Percentiles rank a stretch among this genome's conserved stretches.
Evolutionary conservation across 164 flowering plant genomes (phyloP).

Genomic region (Saururus chinensis): DNA sequence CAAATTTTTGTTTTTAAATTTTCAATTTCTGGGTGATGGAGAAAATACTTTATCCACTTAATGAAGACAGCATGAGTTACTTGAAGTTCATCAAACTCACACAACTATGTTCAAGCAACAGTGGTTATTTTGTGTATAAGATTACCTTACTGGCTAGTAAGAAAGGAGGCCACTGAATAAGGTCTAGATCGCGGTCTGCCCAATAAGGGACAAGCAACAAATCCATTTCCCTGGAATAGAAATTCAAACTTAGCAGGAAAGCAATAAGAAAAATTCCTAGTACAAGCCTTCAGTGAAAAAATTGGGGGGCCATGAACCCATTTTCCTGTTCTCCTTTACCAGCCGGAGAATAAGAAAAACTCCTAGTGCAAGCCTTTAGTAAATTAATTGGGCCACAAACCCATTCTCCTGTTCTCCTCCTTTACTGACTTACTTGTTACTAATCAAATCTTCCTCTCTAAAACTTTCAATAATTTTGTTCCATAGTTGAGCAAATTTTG

Average conservation of each 20-base stretch:
- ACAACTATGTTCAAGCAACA: no score
- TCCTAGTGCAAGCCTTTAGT: not conserved
- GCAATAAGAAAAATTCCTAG: not conserved
- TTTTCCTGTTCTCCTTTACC: no score
- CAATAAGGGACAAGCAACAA: slow-evolving; percentile 95
- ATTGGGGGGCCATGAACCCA: not conserved
- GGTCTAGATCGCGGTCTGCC: slow-evolving; percentile 80
- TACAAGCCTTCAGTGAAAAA: not conserved
- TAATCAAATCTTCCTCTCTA: slow-evolving; percentile 91
- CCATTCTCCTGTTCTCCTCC: no score
- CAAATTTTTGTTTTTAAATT: no score
- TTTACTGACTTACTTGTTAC: slow-evolving; percentile 69
- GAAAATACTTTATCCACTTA: no score
- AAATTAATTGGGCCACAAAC: not conserved
- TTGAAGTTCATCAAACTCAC: no score
- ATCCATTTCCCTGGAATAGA: slow-evolving; percentile 69
- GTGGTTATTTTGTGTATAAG: not conserved
- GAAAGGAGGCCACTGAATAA: slow-evolving; percentile 97
- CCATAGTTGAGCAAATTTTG: slow-evolving; percentile 94
- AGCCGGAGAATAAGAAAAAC: not conserved
- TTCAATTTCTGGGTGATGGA: no score
- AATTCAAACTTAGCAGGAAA: not conserved
- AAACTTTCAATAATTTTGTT: slow-evolving; percentile 80
- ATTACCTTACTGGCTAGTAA: slow-evolving; percentile 93
- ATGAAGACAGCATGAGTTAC: no score